Evolutionary conservation across 1,139 yeast genomes (phyloP), one percentile per base, ranked within the genome.

Genomic region (Blastobotrys apis): DNA sequence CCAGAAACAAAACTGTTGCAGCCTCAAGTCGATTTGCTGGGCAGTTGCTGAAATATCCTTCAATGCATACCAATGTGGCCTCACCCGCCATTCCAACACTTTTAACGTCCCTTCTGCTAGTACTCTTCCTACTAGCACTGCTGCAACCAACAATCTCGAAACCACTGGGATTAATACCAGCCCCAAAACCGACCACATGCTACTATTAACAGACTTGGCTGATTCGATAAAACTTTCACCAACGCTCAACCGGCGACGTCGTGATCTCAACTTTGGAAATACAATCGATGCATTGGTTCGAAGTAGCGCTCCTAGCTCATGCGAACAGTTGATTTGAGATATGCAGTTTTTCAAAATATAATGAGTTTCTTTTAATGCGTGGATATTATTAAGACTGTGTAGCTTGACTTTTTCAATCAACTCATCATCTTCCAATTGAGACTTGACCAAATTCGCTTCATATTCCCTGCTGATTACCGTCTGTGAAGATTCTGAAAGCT

Each of bases 11-110:
- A 87, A 63, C 59, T 90, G 97, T 51, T 80, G 82, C 16, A 86
- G 65, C 39, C 97, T 69, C 36, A 87, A 66, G 57, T 88, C 95
- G 1, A 87, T 66, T 60, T 90, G 97, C 53, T 83, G 80, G 4
- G 86, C 80, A 0, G 82, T 74, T 4, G 84, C 82, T 6, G 88
- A 81, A 0, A 73, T 46, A 29, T 69, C 75, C 33, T 72, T 68
- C 34, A 74, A 59, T 4, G 66, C 63, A 15, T 63, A 56, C 27
- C 58, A 39, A 5, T 50, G 44, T 9, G 58, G 53, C 1, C 59
- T 47, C 1, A 62, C 47, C 31, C 58, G 59, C 51, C 58, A 60
- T 48, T 74, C 75, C 26, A 75, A 55, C 1, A 73, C 42, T 3
- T 47, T 38, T 6, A 74, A 62, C 2, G 71, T 47, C 2, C 56